phyloP scores from a whole-genome alignment of 768 basidiomycete species.

The Boletus rufocinnamomeus region DNA sequence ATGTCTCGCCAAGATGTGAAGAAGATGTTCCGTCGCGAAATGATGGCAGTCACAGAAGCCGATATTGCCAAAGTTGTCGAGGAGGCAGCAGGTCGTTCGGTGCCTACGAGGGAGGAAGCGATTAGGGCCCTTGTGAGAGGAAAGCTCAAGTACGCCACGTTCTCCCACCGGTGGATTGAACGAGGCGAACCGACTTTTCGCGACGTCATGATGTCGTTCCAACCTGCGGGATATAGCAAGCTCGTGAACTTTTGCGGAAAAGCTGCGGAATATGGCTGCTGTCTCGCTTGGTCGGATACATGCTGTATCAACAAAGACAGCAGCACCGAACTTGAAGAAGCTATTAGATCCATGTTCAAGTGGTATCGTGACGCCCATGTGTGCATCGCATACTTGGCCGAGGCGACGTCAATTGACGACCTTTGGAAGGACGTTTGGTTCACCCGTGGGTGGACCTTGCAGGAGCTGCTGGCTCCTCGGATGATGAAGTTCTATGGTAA shows the following conservation, averaged over 20 bases:
- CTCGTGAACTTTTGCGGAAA: conserved; percentile 29
- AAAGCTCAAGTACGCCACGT: conserved; percentile 31
- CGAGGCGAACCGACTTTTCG: conserved; percentile 32
- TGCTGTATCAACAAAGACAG: conserved; percentile 39
- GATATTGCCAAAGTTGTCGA: conserved; percentile 22
- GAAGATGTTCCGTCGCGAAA: conserved; percentile 31
- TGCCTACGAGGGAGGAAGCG: conserved; percentile 32
- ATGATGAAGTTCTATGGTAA: conserved; percentile 35
- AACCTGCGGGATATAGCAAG: conserved; percentile 30
- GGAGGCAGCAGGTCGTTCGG: conserved; percentile 24
- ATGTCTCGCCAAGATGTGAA: conserved; percentile 36
- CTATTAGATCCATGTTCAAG: conserved; percentile 38
- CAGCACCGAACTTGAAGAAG: conserved; percentile 38
- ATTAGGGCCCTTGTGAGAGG: conserved; percentile 23
- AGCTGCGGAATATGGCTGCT: conserved; percentile 30
- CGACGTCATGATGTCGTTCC: conserved; percentile 33
- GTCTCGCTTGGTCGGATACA: conserved; percentile 38
- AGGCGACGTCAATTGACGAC: conserved; percentile 33
- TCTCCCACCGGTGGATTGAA: conserved; percentile 35
- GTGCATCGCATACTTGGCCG: conserved; percentile 36
- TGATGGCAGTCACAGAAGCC: conserved; percentile 28
- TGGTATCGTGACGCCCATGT: conserved; percentile 33
- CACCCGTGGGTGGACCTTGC: conserved; percentile 36
- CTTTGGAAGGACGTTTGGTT: conserved; percentile 32
- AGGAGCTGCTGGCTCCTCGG: conserved; percentile 32